phyloP scores from a whole-genome alignment of 164 flowering plant genomes.

The Macadamia integrifolia region DNA sequence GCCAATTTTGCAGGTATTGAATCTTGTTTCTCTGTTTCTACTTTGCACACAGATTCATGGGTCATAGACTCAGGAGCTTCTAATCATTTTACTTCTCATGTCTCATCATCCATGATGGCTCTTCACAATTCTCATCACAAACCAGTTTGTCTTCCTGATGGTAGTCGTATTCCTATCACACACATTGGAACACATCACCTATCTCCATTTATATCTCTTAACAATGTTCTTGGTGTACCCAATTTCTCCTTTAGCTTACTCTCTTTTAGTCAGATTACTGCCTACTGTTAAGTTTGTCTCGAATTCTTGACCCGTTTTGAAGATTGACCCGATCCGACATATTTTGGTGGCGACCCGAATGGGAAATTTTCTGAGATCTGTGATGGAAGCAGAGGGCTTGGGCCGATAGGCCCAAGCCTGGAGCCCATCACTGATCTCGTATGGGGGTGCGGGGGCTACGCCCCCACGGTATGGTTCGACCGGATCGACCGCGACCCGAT shows the following conservation, averaged over 20 bases:
- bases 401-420: no score
- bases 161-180: neutral
- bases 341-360: no score
- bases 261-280: constrained; percentile 2
- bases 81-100: neutral
- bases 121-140: neutral
- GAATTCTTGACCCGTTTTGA: no score
- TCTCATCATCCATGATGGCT: neutral
- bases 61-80: constrained; percentile 13
- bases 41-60: constrained; percentile 9
- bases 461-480: no score
- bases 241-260: constrained; percentile 1
- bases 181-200: neutral
- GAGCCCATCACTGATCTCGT: no score
- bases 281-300: no score
- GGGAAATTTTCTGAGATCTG: no score
- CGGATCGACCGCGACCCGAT: no score
- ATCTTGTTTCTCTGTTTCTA: neutral
- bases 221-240: constrained; percentile 4
- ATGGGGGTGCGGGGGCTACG: no score
- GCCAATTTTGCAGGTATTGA: constrained; percentile 8
- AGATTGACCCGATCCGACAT: no score
- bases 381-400: no score
- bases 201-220: neutral
- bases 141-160: neutral